A percentile compares a stretch with the other conserved stretches of the same genome.
Conservation (phyloP, 345 rosid genomes). For the Murraya paniculata region DNA sequence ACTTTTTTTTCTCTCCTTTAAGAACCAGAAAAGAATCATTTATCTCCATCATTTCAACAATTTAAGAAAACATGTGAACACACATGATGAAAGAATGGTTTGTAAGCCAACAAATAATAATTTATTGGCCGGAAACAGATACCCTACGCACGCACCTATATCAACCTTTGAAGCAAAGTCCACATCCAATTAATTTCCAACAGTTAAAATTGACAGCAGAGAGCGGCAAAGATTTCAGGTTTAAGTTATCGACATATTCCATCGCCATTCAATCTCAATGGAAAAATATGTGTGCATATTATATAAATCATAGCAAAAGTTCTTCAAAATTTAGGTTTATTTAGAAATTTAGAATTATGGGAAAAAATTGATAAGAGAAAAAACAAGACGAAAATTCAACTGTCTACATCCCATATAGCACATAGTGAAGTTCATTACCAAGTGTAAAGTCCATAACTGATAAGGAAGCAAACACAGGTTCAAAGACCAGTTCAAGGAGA, state of each 20-base stretch:
- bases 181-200: neutral
- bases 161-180: neutral
- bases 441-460: neutral
- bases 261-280: neutral
- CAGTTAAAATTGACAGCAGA: neutral
- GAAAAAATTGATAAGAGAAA: neutral
- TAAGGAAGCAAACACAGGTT: neutral
- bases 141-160: neutral
- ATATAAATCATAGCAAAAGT: neutral
- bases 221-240: neutral
- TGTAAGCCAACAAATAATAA: neutral
- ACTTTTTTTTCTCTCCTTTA: neutral
- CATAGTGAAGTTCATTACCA: neutral
- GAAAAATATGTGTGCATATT: neutral
- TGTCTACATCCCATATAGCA: neutral
- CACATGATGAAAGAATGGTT: neutral
- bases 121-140: neutral
- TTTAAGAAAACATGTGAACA: neutral
- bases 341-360: neutral
- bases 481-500: neutral
- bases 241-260: neutral
- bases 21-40: neutral
- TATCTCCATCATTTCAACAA: neutral
- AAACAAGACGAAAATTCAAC: neutral
- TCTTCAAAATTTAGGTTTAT: neutral